phyloP scores from a whole-genome alignment of 306 rosid species.

The Prunus campanulata region DNA sequence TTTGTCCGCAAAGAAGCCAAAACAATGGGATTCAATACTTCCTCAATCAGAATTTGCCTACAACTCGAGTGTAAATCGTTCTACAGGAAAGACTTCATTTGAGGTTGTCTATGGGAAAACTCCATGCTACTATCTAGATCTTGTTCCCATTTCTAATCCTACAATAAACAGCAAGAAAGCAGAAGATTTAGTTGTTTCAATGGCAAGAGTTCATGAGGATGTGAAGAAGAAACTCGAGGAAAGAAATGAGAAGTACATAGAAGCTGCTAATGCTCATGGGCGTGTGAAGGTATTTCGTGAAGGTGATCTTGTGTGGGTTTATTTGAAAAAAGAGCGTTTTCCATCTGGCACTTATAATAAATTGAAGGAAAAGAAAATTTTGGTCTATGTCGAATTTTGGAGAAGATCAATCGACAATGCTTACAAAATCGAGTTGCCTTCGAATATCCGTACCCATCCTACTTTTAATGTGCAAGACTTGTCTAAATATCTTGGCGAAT shows the following conservation, averaged over 20 bases:
- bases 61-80: neutral
- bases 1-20: neutral
- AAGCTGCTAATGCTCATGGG: neutral
- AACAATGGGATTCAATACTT: neutral
- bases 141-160: neutral
- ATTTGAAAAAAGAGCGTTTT: neutral
- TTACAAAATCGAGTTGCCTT: neutral
- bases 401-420: neutral
- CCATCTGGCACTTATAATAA: neutral
- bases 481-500: neutral
- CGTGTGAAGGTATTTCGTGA: accelerated
- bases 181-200: neutral
- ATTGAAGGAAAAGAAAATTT: neutral
- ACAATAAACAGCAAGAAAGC: neutral
- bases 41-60: neutral
- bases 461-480: neutral
- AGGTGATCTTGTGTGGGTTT: neutral
- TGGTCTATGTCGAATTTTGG: neutral
- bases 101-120: neutral
- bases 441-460: neutral
- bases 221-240: neutral
- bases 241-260: neutral
- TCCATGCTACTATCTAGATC: neutral
- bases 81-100: neutral
- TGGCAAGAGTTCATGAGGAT: neutral